phyloP scores from a whole-genome alignment of 441 rosid species.

The Viola pubescens region DNA sequence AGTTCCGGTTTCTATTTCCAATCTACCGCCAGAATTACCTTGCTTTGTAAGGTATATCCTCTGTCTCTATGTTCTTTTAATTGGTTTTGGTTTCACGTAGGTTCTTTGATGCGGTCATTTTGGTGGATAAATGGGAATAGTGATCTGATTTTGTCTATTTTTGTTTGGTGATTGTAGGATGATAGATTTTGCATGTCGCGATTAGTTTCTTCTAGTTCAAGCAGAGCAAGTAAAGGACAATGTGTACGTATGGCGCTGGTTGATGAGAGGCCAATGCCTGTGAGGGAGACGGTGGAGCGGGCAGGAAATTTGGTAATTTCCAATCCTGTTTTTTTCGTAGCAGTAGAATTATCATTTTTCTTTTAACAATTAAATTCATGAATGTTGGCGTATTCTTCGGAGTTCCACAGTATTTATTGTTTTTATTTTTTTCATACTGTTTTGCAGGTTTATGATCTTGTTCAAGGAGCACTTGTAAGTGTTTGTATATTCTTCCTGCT shows the following conservation, averaged over 20 bases:
- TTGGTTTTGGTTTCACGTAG: neutral
- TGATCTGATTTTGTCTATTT: neutral
- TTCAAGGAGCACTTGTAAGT: conserved; percentile 88
- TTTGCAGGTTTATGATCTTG: conserved; percentile 83
- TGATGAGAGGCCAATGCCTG: conserved; percentile 49
- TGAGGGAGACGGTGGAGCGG: conserved; percentile 34
- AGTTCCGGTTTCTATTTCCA: conserved; percentile 14
- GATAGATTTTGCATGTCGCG: conserved; percentile 25
- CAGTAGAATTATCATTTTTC: neutral
- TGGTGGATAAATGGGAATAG: no score
- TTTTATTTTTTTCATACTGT: conserved; percentile 18
- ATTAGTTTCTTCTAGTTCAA: conserved; percentile 23
- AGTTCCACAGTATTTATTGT: neutral
- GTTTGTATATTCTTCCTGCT: neutral
- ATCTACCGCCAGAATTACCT: conserved; percentile 20
- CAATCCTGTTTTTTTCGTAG: neutral
- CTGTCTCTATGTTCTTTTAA: neutral
- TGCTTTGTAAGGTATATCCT: conserved; percentile 32
- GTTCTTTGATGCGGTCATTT: neutral
- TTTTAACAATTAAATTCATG: neutral
- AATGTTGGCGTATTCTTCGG: neutral
- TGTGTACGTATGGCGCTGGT: conserved; percentile 55
- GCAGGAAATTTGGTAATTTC: conserved; percentile 50
- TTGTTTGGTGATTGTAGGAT: conserved; percentile 24
- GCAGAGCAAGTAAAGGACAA: conserved; percentile 19